Evolutionary conservation across 2,329 filamentous ascomycete species (phyloP), one percentile per base, ranked within the genome.

Genomic region (Apiospora koreana): DNA sequence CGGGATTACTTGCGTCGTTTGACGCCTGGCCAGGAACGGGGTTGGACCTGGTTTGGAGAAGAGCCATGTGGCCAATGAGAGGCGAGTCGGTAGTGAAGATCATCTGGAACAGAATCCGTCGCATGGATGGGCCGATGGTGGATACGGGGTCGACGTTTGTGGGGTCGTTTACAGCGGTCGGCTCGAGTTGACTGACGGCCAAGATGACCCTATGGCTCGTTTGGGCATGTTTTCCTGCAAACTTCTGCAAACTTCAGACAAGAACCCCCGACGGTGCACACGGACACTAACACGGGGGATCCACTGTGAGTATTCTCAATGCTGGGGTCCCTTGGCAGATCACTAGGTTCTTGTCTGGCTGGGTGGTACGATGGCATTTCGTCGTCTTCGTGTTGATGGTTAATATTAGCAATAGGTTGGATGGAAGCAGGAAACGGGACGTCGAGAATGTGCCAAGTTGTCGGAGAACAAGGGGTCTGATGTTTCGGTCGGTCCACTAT

Each of bases 81-180:
- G 3, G 54, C 8, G 1, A 3, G 31, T 38, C 54, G 54, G 54
- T 67, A 68, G 70, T 48, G 70, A 71, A 48, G 70, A 71, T 71
- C 70, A 54, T 67, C 70, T 71, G 70, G 65, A 68, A 71, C 70
- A 64, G 45, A 42, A 68, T 41, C 68, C 70, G 70, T 69, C 64
- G 64, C 67, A 66, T 64, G 45, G 70, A 68, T 71, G 70, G 70
- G 50, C 54, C 50, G 43, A 43, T 43, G 43, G 67, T 69, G 67
- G 67, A 23, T 25, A 67, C 70, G 67, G 70, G 65, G 70, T 48
- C 66, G 38, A 38, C 23, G 58, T 54, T 35, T 48, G 66, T 68
- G 66, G 66, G 42, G 21, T 42, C 31, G 31, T 38, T 38, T 38
- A 38, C 21, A 62, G 31, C 18, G 31, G 54, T 62, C 50, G 54